Conservation (phyloP, 345 rosid species). For the Iberis pinnata region DNA sequence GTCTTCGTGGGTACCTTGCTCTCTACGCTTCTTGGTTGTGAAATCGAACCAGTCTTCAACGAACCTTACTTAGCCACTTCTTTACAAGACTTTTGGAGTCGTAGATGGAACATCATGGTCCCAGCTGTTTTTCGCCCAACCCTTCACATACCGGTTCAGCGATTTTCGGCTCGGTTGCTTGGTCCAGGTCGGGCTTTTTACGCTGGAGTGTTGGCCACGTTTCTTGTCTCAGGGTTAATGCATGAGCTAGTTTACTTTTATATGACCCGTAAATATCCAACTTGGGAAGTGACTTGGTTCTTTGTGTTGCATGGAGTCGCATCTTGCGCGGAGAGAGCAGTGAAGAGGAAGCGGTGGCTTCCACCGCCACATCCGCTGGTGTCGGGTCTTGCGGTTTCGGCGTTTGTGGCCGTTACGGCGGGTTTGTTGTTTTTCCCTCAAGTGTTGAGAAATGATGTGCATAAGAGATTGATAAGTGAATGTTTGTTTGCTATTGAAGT, state of each 20-base stretch:
- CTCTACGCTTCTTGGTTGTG: conserved; percentile 41
- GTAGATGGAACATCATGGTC: conserved; percentile 69
- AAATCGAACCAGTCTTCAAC: conserved; percentile 55
- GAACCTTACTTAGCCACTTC: conserved; percentile 62
- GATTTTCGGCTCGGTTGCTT: not conserved
- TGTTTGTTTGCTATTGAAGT: conserved; percentile 17
- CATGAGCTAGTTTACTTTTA: conserved; percentile 54
- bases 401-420: conserved; percentile 37
- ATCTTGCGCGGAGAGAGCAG: conserved; percentile 36
- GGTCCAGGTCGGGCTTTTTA: conserved; percentile 28
- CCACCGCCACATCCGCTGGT: conserved; percentile 28
- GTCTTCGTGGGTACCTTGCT: conserved; percentile 27
- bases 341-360: conserved; percentile 31
- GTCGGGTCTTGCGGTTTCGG: conserved; percentile 33
- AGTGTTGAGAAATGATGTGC: conserved; percentile 33
- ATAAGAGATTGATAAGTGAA: conserved; percentile 35
- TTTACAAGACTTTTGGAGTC: conserved; percentile 80
- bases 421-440: conserved; percentile 50
- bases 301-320: conserved; percentile 52
- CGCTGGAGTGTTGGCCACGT: conserved; percentile 39
- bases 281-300: conserved; percentile 73
- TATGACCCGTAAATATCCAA: conserved; percentile 38
- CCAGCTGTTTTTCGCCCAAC: conserved; percentile 44
- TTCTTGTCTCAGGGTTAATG: conserved; percentile 56
- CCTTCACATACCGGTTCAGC: conserved; percentile 42